A percentile compares a stretch with the other conserved stretches of the same genome.
These are phyloP conservation scores for Phyllosticta citriasiana DNA, from an alignment of 2,329 filamentous ascomycete species.

Conservation along the genomic window DNA sequence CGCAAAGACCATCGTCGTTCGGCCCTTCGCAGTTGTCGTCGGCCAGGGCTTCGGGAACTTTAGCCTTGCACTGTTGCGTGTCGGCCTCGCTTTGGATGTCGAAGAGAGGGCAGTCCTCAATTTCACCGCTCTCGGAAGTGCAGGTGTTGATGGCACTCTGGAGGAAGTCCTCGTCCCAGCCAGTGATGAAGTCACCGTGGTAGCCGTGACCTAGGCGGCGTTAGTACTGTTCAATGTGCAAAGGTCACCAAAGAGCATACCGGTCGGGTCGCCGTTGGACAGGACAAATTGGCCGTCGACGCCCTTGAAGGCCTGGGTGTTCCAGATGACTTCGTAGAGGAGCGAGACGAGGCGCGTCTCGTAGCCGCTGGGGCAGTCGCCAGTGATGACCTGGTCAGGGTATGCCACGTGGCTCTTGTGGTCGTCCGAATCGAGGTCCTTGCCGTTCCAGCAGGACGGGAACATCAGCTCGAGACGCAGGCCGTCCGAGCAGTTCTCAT, in stretches of 20 bases:
- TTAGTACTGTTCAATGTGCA: constrained; percentile 11
- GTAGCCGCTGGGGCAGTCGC: constrained; percentile 45
- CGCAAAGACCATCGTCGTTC: constrained; percentile 51
- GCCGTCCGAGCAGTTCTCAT: constrained; percentile 72
- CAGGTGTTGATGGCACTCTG: constrained; percentile 62
- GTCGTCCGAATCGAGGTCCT: constrained; percentile 45
- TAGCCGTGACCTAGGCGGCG: constrained; percentile 50
- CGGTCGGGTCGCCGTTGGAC: constrained; percentile 62
- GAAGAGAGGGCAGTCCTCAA: constrained; percentile 69
- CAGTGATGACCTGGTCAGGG: constrained; percentile 43
- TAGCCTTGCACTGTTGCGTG: constrained; percentile 51
- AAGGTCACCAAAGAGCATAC: constrained; percentile 40
- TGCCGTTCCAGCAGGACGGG: constrained; percentile 66
- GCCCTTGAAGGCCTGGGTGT: constrained; percentile 42
- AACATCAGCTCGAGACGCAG: constrained; percentile 64
- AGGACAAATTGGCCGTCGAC: constrained; percentile 52
- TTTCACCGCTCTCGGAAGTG: constrained; percentile 57
- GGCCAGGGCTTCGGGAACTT: constrained; percentile 44
- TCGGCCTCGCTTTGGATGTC: constrained; percentile 50
- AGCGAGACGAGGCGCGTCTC: constrained; percentile 48
- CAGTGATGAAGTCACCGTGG: constrained; percentile 63
- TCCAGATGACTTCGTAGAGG: constrained; percentile 51
- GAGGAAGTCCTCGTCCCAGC: constrained; percentile 58
- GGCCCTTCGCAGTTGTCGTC: constrained; percentile 52
- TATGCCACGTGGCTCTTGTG: constrained; percentile 58